These are phyloP conservation scores for Syzygium grande DNA, from an alignment of 345 rosid species.

Conservation along the genomic window DNA sequence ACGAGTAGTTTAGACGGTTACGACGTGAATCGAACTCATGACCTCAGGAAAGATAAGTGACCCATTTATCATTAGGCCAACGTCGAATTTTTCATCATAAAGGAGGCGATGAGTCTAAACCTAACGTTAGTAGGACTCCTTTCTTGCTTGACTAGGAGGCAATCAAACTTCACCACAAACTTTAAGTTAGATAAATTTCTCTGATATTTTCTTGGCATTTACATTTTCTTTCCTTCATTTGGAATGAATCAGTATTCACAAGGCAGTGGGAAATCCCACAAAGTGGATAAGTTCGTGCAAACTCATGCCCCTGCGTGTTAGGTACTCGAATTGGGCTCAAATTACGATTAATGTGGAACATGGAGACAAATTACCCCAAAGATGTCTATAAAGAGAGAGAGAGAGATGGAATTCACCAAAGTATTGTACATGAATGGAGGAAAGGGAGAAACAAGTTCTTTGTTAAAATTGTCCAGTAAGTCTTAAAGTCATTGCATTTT, in stretches of 20 bases:
- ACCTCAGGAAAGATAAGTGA: neutral
- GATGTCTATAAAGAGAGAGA: neutral
- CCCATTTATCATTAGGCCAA: neutral
- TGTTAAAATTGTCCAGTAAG: too few species aligned
- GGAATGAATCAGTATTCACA: neutral
- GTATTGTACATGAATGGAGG: constrained; percentile 16
- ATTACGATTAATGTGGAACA: neutral
- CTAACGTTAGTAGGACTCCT: neutral
- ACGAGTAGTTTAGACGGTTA: neutral
- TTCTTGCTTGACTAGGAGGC: neutral
- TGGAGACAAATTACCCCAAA: neutral
- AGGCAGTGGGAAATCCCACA: neutral
- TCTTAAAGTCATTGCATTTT: too few species aligned
- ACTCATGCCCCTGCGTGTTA: neutral
- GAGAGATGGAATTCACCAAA: too few species aligned
- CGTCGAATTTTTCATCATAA: neutral
- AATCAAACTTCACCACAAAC: neutral
- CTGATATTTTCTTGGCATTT: neutral
- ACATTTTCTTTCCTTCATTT: neutral
- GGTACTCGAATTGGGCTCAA: neutral
- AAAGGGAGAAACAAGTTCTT: constrained; percentile 10
- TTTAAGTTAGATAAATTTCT: neutral
- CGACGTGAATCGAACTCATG: neutral
- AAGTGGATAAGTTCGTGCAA: neutral
- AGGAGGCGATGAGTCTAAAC: neutral